Evolutionary conservation across 2,329 filamentous ascomycete genomes (phyloP).

Genomic region (Ascochyta viciae-villosae): DNA sequence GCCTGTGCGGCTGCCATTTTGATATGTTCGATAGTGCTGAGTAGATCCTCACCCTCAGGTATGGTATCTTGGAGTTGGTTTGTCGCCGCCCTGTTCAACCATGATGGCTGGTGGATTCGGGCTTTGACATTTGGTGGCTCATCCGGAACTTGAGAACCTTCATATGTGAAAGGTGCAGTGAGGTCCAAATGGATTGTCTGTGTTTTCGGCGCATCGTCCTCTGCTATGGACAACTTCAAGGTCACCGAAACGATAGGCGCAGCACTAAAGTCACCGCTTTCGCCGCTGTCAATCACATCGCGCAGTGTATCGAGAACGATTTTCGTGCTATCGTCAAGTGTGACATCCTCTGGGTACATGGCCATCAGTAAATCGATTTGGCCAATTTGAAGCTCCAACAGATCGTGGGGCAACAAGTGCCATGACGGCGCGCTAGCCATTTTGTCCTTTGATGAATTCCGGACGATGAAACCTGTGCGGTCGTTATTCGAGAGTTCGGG

Average conservation of each 20-base stretch:
- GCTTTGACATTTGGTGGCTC: conserved; percentile 32
- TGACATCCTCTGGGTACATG: conserved; percentile 37
- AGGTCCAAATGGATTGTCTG: conserved; percentile 28
- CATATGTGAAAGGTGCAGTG: conserved; percentile 26
- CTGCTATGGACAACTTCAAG: conserved; percentile 17
- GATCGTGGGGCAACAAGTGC: conserved; percentile 28
- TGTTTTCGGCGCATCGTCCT: not conserved
- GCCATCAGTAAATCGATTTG: conserved; percentile 39
- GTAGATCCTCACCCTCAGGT: conserved; percentile 21
- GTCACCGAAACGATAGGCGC: conserved; percentile 21
- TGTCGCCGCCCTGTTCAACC: conserved; percentile 33
- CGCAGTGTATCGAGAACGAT: conserved; percentile 22
- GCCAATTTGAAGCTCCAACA: conserved; percentile 38
- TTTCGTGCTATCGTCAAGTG: conserved; percentile 17
- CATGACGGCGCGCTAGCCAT: conserved; percentile 17
- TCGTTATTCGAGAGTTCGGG: not conserved
- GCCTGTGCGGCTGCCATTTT: conserved; percentile 23
- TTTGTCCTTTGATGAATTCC: not conserved
- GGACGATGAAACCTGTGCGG: not conserved
- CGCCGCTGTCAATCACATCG: not conserved
- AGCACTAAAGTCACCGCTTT: not conserved
- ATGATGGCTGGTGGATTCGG: conserved; percentile 32
- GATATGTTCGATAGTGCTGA: conserved; percentile 32
- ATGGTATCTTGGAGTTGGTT: conserved; percentile 20
- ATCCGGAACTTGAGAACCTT: conserved; percentile 9